A percentile compares a stretch with the other conserved stretches of the same genome.
Evolutionary conservation across 1,284 basidiomycete genomes (phyloP).

Genomic region (Marasmius tenuissimus): DNA sequence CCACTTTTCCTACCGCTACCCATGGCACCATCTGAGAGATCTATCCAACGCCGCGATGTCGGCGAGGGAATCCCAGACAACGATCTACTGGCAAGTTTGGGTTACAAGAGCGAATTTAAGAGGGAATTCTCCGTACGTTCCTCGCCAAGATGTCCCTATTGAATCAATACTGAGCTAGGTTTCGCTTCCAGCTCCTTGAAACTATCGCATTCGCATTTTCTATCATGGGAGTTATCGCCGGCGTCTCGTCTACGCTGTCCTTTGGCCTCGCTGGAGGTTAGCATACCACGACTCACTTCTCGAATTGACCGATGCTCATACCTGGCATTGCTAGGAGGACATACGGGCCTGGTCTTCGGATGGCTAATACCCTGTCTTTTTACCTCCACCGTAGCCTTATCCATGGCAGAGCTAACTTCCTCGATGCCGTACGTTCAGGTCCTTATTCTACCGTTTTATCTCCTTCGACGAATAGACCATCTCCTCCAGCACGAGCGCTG

Average conservation of each 20-base stretch:
- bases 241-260: slow-evolving; percentile 64
- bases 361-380: slow-evolving; percentile 75
- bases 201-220: slow-evolving; percentile 71
- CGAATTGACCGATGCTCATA: not conserved
- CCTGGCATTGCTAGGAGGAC: slow-evolving; percentile 49
- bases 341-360: slow-evolving; percentile 77
- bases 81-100: slow-evolving; percentile 59
- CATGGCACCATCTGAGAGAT: too few species aligned
- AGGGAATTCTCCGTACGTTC: slow-evolving; percentile 72
- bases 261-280: slow-evolving; percentile 63
- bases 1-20: too few species aligned
- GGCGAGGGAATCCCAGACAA: slow-evolving; percentile 34
- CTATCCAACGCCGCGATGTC: too few species aligned
- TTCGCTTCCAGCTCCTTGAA: slow-evolving; percentile 47
- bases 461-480: not conserved
- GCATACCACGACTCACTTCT: not conserved
- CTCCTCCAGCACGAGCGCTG: slow-evolving; percentile 57
- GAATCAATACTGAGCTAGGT: not conserved
- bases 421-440: slow-evolving; percentile 66
- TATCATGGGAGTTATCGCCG: slow-evolving; percentile 75
- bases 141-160: not conserved
- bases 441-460: not conserved
- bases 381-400: slow-evolving; percentile 63
- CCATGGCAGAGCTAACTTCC: slow-evolving; percentile 70
- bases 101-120: slow-evolving; percentile 75